These are phyloP conservation scores for Cornus controversa DNA, from an alignment of 148 eudicot genomes.

Conservation along the genomic window DNA sequence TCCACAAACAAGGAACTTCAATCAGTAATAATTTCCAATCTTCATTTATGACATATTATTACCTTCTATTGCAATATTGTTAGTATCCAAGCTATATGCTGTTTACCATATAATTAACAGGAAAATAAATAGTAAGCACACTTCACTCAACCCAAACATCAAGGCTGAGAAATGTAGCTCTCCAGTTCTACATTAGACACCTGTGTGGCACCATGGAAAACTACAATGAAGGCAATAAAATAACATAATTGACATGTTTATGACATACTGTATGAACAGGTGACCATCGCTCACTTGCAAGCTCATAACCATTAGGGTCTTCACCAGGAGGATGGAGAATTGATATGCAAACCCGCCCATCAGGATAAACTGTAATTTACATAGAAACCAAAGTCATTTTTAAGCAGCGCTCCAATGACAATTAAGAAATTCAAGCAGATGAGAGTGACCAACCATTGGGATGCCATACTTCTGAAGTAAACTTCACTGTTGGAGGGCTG, in stretches of 20 bases:
- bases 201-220: not conserved
- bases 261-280: slow-evolving; percentile 53
- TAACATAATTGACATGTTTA: not conserved
- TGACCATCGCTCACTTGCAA: slow-evolving; percentile 62
- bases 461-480: slow-evolving; percentile 80
- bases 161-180: not conserved
- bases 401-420: not conserved
- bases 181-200: not conserved
- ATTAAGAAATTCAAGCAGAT: not conserved
- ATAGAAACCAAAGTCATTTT: not conserved
- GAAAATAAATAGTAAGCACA: not conserved
- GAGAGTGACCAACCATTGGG: slow-evolving; percentile 59
- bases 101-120: not conserved
- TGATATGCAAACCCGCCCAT: slow-evolving; percentile 62
- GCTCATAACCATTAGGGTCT: slow-evolving; percentile 59
- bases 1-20: not conserved
- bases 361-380: slow-evolving; percentile 35
- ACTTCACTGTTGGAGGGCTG: slow-evolving; percentile 72
- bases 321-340: slow-evolving; percentile 70
- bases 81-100: not conserved
- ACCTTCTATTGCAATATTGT: not conserved
- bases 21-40: not conserved
- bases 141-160: not conserved
- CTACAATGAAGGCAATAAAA: not conserved
- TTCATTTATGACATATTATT: not conserved